Evolutionary conservation across 208 protist species (phyloP).

Genomic region (Trypanosoma melophagium): DNA sequence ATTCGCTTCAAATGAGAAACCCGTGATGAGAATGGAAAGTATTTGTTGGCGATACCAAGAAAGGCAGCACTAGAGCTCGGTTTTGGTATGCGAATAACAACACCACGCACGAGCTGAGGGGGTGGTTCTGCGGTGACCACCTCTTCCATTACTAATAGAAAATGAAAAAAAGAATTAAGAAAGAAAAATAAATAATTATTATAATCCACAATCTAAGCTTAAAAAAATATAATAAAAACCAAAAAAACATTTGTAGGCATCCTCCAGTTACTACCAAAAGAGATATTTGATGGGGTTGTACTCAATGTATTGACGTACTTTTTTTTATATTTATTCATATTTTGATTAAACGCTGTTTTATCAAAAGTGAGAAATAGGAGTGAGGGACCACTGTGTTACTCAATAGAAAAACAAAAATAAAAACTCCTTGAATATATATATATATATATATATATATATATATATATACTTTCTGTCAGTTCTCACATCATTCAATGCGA

Average conservation of each 20-base stretch:
- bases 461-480: too few species aligned
- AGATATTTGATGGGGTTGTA: too few species aligned
- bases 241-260: too few species aligned
- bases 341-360: too few species aligned
- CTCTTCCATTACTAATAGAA: constrained; percentile 42
- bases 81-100: constrained; percentile 38
- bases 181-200: constrained; percentile 3
- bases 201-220: constrained; percentile 4
- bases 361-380: too few species aligned
- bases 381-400: too few species aligned
- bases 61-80: constrained; percentile 42
- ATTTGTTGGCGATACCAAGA: constrained; percentile 58
- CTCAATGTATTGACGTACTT: too few species aligned
- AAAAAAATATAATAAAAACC: constrained; percentile 18
- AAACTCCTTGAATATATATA: too few species aligned
- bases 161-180: constrained; percentile 13
- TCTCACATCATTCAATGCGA: too few species aligned
- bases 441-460: too few species aligned
- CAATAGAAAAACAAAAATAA: too few species aligned
- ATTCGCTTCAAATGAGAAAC: constrained; percentile 78
- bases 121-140: constrained; percentile 42
- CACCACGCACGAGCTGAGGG: constrained; percentile 42
- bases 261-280: background rate
- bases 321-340: too few species aligned
- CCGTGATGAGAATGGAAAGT: constrained; percentile 40